phyloP scores from a whole-genome alignment of 106 monocot genomes.

The Dendrobium huoshanense region DNA sequence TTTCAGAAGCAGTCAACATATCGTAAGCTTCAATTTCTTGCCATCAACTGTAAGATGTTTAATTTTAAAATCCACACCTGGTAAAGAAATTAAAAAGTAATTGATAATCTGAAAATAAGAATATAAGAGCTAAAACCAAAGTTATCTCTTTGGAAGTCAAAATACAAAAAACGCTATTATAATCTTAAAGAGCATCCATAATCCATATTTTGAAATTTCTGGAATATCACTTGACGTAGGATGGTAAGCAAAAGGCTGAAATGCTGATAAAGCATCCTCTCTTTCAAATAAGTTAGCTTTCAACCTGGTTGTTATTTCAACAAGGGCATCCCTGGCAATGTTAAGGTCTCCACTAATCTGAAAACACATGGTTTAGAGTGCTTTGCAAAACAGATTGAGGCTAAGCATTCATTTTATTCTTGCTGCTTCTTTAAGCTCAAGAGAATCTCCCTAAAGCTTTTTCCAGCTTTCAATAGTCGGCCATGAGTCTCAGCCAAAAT shows the following conservation, averaged over 20 bases:
- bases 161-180: background rate
- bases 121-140: background rate
- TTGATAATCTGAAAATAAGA: background rate
- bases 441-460: no score
- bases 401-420: no score
- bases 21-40: constrained; percentile 85
- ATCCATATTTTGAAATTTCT: constrained; percentile 45
- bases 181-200: background rate
- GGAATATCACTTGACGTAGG: constrained; percentile 30
- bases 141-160: background rate
- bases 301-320: constrained; percentile 76
- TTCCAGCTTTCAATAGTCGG: no score
- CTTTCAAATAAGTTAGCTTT: constrained; percentile 89
- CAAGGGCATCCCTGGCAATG: constrained; percentile 70
- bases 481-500: no score
- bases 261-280: constrained; percentile 51
- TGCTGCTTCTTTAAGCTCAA: no score
- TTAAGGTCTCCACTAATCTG: constrained; percentile 91
- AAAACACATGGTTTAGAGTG: constrained; percentile 8
- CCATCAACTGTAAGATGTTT: constrained; percentile 70
- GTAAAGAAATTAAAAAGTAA: background rate
- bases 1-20: no score
- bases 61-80: constrained; percentile 95
- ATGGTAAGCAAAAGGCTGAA: constrained; percentile 46
- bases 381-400: no score